Base-by-base conservation (phyloP, 1,284 basidiomycete genomes). In the Sanghuangporus sanghuang region DNA sequence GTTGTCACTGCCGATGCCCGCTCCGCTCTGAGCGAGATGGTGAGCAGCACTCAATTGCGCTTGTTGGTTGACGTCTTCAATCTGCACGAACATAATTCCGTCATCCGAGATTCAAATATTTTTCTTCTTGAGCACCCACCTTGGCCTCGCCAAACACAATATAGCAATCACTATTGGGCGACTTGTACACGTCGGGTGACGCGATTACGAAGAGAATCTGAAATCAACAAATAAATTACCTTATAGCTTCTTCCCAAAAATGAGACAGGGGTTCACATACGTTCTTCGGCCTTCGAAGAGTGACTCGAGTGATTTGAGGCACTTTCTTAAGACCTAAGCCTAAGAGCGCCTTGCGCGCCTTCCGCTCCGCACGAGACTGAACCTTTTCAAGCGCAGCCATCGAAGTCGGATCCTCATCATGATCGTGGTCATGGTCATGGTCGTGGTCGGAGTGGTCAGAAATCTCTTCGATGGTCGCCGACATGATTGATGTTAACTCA, bases 141-240 rank as follows among this genome's bases (percentile, higher is more conserved):
- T 96, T 97, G 69, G 95, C 95, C 82, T 99, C 96, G 70, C 96
- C 96, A 71, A 98, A 99, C 68, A 99, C 95, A 75, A 99, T 95
- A 85, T 99, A 98, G 78, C 92, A 94, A 78, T 99, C 97, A 72
- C 93, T 95, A 79, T 93, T 93, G 59, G 92, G 88, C 59, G 95
- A 95, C 83, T 98, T 98, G 89, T 94, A 99, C 61, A 99, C 96
- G 70, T 99, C 96, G 60, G 97, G 96, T 65, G 90, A 82, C 66
- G 93, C 86, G 71, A 99, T 86, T 67, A 98, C 96, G 76, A 98
- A 93, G 66, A 99, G 86, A 68, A 95, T 82, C 92, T 94, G 69
- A 35, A 39, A 23, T 56, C 44, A 46, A 14, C 44, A n/a, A 46
- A n/a, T 4, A 7, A n/a, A 14, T 6, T 5, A 11, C 16, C 44